Percentiles rank a stretch among this genome's conserved stretches.
Evolutionary conservation across 2,329 filamentous ascomycete genomes (phyloP).

Genomic region (Dothideomycetes sp.): DNA sequence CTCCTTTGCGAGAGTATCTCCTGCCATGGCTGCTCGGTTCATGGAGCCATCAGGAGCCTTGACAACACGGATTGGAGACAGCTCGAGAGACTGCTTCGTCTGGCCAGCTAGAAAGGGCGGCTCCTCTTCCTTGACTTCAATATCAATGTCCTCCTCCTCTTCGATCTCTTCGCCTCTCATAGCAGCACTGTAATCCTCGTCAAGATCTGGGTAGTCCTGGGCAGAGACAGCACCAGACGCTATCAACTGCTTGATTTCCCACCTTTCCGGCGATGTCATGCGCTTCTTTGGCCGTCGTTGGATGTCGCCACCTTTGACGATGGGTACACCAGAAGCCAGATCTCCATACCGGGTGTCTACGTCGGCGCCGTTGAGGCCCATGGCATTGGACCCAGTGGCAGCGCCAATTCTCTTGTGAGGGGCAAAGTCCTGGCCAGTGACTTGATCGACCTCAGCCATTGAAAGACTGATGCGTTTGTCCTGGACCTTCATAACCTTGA

Average conservation of each 20-base stretch:
- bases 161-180: constrained; percentile 81
- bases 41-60: constrained; percentile 98
- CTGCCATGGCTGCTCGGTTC: constrained; percentile 91
- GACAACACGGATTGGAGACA: constrained; percentile 91
- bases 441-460: constrained; percentile 96
- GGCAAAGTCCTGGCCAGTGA: constrained; percentile 70
- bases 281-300: constrained; percentile 63
- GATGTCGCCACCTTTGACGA: constrained; percentile 48
- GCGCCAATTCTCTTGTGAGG: constrained; percentile 69
- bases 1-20: constrained; percentile 79
- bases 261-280: constrained; percentile 91
- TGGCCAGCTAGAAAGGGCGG: constrained; percentile 92
- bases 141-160: constrained; percentile 92
- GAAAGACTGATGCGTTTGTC: constrained; percentile 73
- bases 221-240: constrained; percentile 89
- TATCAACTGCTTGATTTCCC: constrained; percentile 95
- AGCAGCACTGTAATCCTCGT: constrained; percentile 86
- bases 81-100: constrained; percentile 88
- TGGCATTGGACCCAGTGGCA: constrained; percentile 56
- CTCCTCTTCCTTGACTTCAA: constrained; percentile 92
- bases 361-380: constrained; percentile 56
- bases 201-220: constrained; percentile 85
- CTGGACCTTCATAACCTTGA: constrained; percentile 85
- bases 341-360: constrained; percentile 47
- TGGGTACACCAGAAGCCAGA: constrained; percentile 43